Evolutionary conservation across 73 alveolate species (phyloP), one percentile per base, ranked within the genome.

Genomic region (Stentor coeruleus): DNA sequence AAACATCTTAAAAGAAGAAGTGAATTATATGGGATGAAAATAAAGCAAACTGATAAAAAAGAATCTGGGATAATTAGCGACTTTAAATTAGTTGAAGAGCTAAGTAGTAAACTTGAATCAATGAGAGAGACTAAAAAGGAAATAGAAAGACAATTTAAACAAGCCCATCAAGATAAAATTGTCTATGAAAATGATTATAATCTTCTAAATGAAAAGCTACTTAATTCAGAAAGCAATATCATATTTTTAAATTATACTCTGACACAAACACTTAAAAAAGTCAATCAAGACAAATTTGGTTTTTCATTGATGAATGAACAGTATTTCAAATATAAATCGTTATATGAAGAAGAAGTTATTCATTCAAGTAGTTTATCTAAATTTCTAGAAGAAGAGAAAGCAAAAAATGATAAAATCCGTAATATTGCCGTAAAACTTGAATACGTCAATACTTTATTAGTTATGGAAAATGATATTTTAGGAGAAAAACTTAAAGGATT

Each of bases 361-460:
- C 6, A 49, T 20, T 6, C 66, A 11, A 20, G 20, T 11, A 20
- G 6, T 49, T 49, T 60, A 28, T n/a, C 80, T 11, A 60, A n/a
- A 15, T 11, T 60, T 55, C 85, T 89, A 28, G 81, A 88, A 41
- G 40, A 76, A 2, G 89, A 88, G 55, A 90, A 83, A 60, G 86
- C 87, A 11, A 87, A 59, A 59, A 87, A 87, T 74, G 96, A 90
- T 59, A 82, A 82, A 41, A 58, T 76, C 1, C 66, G 41, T 38
- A 90, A 90, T 77, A 49, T 73, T 38, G 38, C 86, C 31, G 82
- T 87, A 1, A 90, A 90, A 82, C 58, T 87, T 58, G 86, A 87
- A 35, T 84, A 90, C 76, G 73, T 42, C 40, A 83, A 77, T 55
- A 15, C 91, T 30, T 74, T 90, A 28, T 40, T 83, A 35, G 66